Conservation (phyloP, 768 basidiomycete genomes). For the Rhodotorula toruloides region DNA sequence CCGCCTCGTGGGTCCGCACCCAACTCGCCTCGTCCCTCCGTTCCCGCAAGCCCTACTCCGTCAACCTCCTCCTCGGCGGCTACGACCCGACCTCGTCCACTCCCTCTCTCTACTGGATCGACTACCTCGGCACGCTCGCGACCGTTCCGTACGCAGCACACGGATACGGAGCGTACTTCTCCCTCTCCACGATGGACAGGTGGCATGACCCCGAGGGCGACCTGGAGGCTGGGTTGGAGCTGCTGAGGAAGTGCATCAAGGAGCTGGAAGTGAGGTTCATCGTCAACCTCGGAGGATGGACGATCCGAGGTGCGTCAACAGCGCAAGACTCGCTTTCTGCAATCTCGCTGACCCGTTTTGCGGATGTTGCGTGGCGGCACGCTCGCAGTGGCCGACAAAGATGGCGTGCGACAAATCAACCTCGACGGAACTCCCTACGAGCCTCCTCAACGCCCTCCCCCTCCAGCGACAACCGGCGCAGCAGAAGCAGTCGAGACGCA, state of each 20-base stretch:
- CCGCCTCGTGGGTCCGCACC: slow-evolving; percentile 91
- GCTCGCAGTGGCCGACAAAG: slow-evolving; percentile 34
- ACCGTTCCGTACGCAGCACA: slow-evolving; percentile 90
- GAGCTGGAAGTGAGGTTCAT: slow-evolving; percentile 70
- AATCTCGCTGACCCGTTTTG: too few relatives aligned
- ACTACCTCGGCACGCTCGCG: slow-evolving; percentile 85
- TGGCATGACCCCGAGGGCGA: slow-evolving; percentile 86
- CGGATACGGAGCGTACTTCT: slow-evolving; percentile 91
- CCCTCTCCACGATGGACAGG: slow-evolving; percentile 81
- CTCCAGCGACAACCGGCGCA: neutral
- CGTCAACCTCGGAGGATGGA: slow-evolving; percentile 32
- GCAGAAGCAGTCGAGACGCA: neutral
- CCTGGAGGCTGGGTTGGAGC: slow-evolving; percentile 76
- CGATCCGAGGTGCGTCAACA: slow-evolving; percentile 20
- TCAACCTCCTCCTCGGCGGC: slow-evolving; percentile 88
- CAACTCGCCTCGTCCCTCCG: slow-evolving; percentile 82
- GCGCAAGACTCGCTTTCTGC: neutral
- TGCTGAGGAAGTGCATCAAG: slow-evolving; percentile 76
- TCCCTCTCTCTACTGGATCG: slow-evolving; percentile 89
- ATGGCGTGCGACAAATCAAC: slow-evolving; percentile 34
- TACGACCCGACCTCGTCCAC: slow-evolving; percentile 66
- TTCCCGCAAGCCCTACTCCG: slow-evolving; percentile 77
- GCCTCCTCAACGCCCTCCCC: neutral
- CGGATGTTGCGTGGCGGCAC: neutral
- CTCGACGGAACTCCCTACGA: slow-evolving; percentile 20